phyloP scores from a whole-genome alignment of 768 basidiomycete species.

The Auricularia cornea region DNA sequence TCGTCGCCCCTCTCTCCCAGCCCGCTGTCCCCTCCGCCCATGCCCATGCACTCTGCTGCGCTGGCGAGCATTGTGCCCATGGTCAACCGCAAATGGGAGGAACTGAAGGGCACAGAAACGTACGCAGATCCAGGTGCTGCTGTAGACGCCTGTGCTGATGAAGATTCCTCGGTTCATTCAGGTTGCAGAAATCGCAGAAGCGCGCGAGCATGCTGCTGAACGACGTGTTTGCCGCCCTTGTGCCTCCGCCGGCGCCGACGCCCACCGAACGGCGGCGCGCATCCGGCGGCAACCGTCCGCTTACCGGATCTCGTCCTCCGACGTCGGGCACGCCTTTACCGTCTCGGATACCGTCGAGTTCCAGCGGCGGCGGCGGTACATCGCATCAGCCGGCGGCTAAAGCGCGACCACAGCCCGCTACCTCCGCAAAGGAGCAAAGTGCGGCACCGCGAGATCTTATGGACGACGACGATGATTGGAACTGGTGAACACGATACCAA shows the following conservation, averaged over 20 bases:
- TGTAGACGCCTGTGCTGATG: background rate
- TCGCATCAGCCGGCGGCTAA: too few relatives aligned
- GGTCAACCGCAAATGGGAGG: slow-evolving; percentile 17
- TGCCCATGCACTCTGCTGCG: background rate
- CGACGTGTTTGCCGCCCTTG: slow-evolving; percentile 9
- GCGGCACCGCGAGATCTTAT: background rate
- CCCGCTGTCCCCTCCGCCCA: background rate
- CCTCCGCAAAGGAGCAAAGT: too few relatives aligned
- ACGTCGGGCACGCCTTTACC: background rate
- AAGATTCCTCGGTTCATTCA: slow-evolving; percentile 1
- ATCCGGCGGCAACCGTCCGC: background rate
- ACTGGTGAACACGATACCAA: slow-evolving; percentile 7
- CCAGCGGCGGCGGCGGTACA: background rate
- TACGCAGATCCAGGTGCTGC: background rate
- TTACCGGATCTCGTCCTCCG: background rate
- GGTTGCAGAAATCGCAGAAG: slow-evolving; percentile 14
- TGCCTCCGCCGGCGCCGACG: slow-evolving; percentile 1
- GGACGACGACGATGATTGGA: slow-evolving; percentile 14
- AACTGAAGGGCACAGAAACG: slow-evolving; percentile 12
- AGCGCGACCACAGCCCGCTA: too few relatives aligned
- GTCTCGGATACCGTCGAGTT: background rate
- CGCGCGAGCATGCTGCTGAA: slow-evolving; percentile 14
- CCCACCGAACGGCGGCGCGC: background rate
- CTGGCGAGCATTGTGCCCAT: background rate
- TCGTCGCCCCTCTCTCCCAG: background rate